Conservation (phyloP, 768 basidiomycete genomes). For the Scleroderma citrinum region DNA sequence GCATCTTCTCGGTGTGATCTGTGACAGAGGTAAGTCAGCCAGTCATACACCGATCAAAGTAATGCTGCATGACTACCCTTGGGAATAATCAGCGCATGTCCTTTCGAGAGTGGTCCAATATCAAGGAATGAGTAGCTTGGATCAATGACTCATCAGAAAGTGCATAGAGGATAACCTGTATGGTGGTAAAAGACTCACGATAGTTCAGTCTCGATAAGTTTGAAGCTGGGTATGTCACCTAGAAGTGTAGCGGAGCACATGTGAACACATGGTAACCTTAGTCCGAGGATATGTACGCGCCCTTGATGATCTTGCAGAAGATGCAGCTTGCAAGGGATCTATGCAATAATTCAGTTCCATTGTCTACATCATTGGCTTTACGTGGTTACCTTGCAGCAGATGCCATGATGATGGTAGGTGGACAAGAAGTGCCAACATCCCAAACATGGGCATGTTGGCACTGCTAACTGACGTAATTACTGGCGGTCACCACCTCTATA, state of each 20-base stretch:
- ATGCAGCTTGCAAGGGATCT: conserved; percentile 65
- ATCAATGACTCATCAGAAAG: too few relatives aligned
- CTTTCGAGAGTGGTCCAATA: conserved; percentile 83
- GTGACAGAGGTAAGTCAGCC: not conserved
- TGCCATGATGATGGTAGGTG: conserved; percentile 2
- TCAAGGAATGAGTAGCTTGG: conserved; percentile 84
- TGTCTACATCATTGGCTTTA: not conserved
- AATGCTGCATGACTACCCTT: conserved; percentile 57
- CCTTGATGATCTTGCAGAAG: conserved; percentile 95
- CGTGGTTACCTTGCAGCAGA: conserved; percentile 16
- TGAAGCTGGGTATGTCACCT: conserved; percentile 90
- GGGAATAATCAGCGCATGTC: conserved; percentile 89
- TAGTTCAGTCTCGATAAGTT: conserved; percentile 70
- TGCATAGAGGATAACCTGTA: not conserved
- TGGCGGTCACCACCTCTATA: too few relatives aligned
- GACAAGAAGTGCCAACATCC: too few relatives aligned
- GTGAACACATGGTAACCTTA: not conserved
- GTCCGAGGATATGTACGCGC: conserved; percentile 29
- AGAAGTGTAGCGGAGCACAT: not conserved
- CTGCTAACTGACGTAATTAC: too few relatives aligned
- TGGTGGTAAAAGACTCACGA: conserved; percentile 41
- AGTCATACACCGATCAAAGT: not conserved
- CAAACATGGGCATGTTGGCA: too few relatives aligned
- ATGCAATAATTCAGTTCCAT: not conserved
- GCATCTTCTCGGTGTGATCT: conserved; percentile 86